Conservation (phyloP, 495 filamentous ascomycete species). For the Xylaria curta region DNA sequence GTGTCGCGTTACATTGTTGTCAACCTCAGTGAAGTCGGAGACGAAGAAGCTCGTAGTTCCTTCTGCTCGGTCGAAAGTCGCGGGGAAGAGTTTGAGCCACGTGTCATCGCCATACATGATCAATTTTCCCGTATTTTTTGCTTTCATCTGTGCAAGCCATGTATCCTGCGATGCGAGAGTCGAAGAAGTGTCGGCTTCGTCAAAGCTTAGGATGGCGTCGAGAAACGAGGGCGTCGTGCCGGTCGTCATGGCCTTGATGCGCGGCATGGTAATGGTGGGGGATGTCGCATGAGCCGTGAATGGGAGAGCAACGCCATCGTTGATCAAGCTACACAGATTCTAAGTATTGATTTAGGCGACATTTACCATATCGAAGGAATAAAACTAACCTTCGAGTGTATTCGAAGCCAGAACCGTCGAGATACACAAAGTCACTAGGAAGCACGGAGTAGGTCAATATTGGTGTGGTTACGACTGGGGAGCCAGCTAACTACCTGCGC, state of each 20-base stretch:
- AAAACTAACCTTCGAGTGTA: conserved; percentile 83
- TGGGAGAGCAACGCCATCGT: conserved; percentile 79
- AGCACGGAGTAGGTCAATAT: conserved; percentile 21
- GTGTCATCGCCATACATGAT: conserved; percentile 99
- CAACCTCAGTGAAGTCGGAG: conserved; percentile 97
- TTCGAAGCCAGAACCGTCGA: conserved; percentile 76
- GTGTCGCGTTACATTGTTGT: conserved; percentile 96
- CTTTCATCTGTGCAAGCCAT: conserved; percentile 91
- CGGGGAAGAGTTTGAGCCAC: conserved; percentile 95
- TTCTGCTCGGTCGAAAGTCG: conserved; percentile 81
- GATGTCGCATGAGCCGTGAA: conserved; percentile 97
- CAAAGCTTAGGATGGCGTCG: conserved; percentile 95
- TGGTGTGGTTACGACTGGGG: conserved; percentile 13
- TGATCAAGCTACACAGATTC: conserved; percentile 70
- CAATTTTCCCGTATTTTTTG: conserved; percentile 70
- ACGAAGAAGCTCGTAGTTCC: conserved; percentile 99
- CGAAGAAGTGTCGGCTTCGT: conserved; percentile 88
- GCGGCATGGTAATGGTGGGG: conserved; percentile 97
- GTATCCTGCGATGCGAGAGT: conserved; percentile 88
- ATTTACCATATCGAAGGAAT: not conserved
- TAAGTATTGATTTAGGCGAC: conserved; percentile 30
- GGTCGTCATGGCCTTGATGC: conserved; percentile 96
- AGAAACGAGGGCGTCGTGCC: conserved; percentile 96
- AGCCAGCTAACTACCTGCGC: conserved; percentile 67
- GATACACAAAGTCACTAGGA: conserved; percentile 91